Evolutionary conservation across 306 rosid genomes (phyloP).

Genomic region (Lotus japonicus): DNA sequence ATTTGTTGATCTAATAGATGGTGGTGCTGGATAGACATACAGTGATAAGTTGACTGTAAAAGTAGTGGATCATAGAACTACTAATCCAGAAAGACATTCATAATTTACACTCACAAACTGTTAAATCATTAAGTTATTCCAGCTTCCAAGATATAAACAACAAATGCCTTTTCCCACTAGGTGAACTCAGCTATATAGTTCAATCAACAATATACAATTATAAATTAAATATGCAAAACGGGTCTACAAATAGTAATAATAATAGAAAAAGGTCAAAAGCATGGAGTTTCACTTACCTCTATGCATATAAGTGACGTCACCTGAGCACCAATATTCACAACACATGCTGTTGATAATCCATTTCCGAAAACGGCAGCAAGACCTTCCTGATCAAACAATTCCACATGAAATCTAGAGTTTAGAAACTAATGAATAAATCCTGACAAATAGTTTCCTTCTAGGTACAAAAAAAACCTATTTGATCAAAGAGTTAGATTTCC

Average conservation of each 20-base stretch:
- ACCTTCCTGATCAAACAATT: conserved; percentile 73
- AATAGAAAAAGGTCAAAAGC: not conserved
- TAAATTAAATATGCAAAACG: not conserved
- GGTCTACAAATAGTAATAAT: not conserved
- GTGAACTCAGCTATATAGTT: not conserved
- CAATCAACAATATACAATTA: not conserved
- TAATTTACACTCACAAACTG: not conserved
- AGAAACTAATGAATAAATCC: conserved; percentile 18
- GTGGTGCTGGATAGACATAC: too few relatives aligned
- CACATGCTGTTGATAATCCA: conserved; percentile 93
- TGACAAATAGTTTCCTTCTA: not conserved
- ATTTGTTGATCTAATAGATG: not conserved
- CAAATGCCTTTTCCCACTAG: not conserved
- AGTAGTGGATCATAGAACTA: too few relatives aligned
- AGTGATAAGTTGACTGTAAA: too few relatives aligned
- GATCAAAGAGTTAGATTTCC: conserved; percentile 6
- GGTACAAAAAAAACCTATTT: not conserved
- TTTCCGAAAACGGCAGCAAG: conserved; percentile 94
- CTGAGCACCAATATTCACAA: conserved; percentile 89
- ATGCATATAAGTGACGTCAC: conserved; percentile 86
- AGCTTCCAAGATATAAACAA: conserved; percentile 1
- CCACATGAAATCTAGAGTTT: conserved; percentile 13
- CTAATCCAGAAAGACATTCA: too few relatives aligned
- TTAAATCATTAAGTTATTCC: not conserved
- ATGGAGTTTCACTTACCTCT: conserved; percentile 53